Conservation (phyloP, 1,284 basidiomycete species). For the Termitomyces sp. region DNA sequence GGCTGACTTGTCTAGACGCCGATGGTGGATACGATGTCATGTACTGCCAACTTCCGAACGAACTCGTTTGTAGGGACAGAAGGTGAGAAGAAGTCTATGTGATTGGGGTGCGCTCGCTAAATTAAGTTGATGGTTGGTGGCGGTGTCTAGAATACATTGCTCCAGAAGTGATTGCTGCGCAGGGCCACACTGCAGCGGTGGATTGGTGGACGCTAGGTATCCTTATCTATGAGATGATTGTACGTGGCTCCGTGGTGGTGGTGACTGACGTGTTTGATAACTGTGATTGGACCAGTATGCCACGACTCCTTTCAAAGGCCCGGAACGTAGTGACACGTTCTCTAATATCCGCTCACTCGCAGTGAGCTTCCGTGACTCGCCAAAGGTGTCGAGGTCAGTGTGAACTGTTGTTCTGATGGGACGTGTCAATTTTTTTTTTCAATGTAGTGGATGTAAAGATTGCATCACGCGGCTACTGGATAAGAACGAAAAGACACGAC, state of each 20-base stretch:
- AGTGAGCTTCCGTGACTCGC: conserved; percentile 84
- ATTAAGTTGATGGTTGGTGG: conserved; percentile 24
- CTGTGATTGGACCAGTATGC: conserved; percentile 62
- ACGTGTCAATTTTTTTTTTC: conserved; percentile 7
- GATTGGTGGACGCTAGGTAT: conserved; percentile 99
- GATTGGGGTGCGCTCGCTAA: conserved; percentile 19
- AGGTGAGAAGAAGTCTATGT: conserved; percentile 44
- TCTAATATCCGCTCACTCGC: conserved; percentile 88
- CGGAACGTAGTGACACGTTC: conserved; percentile 93
- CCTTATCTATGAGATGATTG: conserved; percentile 99
- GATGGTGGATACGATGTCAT: conserved; percentile 93
- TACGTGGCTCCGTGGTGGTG: too few relatives aligned
- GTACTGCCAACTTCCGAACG: conserved; percentile 96
- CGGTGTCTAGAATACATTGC: conserved; percentile 86
- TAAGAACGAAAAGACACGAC: conserved; percentile 87
- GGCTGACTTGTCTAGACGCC: conserved; percentile 52
- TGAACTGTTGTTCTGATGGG: too few relatives aligned
- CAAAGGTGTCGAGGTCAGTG: conserved; percentile 81
- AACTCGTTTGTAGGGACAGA: conserved; percentile 99
- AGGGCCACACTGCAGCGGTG: conserved; percentile 96
- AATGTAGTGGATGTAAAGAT: conserved; percentile 75
- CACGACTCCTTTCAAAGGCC: conserved; percentile 98
- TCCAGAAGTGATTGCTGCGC: conserved; percentile 96
- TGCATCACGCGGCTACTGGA: conserved; percentile 85
- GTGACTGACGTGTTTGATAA: conserved; percentile 29